Base-by-base conservation (phyloP, 129 eudicot species). In the Tagetes patula region DNA sequence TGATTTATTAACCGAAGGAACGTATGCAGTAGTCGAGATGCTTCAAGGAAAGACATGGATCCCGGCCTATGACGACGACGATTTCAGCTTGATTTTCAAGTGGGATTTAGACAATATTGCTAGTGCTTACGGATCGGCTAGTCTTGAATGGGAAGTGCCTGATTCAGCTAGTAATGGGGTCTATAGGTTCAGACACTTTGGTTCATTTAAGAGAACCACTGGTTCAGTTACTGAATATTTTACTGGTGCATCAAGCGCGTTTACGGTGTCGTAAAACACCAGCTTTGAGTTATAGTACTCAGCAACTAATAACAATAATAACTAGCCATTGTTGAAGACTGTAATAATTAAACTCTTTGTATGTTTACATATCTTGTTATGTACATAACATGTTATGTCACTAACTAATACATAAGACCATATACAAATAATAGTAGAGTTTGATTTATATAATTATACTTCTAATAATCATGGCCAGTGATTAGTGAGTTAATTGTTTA, bases 101-200 rank as follows among this genome's bases (percentile, higher is more conserved):
- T 86, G 91, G 91, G 65, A 48, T 12, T 42, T 78, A n/a, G 80
- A 74, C 43, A 73, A 72, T 69, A n/a, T n/a, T n/a, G n/a, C n/a
- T n/a, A n/a, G n/a, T n/a, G 71, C 27, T 10, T 52, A 76, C 32
- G 88, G 94, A 6, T 52, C 75, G 40, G 95, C 87, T 46, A 83
- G 75, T 42, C 68, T 88, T 20, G 95, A 88, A 73, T 88, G 95
- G 95, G 80, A 81, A 73, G 85, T 88, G 72, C 90, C 86, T 3
- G 49, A 78, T 7, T 75, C 87, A 43, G 87, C 80, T 40, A 56
- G 45, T n/a, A 65, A 74, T 0, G 88, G 95, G 65, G 83, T 88
- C 3, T 88, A 88, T 70, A 76, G 95, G 43, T 70, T 88, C 5
- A 85, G 90, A 71, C 95, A 88, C 62, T 85, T 78, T 47, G 88